Evolutionary conservation across 2,329 filamentous ascomycete genomes (phyloP), one percentile per base, ranked within the genome.

Genomic region (Penicillium thymicola): DNA sequence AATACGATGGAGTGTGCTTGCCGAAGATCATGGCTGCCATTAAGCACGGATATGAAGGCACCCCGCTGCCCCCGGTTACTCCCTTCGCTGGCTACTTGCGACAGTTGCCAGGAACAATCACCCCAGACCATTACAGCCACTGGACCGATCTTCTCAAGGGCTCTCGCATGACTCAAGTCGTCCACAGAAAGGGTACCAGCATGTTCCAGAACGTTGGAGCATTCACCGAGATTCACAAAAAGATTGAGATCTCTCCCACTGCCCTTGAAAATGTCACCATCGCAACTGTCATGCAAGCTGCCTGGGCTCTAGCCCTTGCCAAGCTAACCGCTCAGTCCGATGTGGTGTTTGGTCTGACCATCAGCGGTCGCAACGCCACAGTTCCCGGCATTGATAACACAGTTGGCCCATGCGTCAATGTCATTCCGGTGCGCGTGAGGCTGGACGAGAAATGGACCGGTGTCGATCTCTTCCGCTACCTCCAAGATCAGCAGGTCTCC

Each of bases 1-100:
- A 89, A 62, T 89, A 88, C 66, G 86, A 89, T 61, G 86, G 86
- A 60, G 85, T 89, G 23, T 88, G 83, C 61, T 78, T 89, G 9
- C 82, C 85, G 0, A 74, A 79, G n/a, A 79, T 88, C 21, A 79
- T 88, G 55, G 78, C 78, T 18, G 84, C 87, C 65, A 80, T 89
- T 40, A 82, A 81, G 3, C 77, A 79, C 0, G 75, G 86, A 6
- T 85, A 82, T 48, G 67, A 76, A 41, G 76, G 74, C 6, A 71
- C 68, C 21, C 67, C 74, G 11, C 62, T 76, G 5, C 71, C 75
- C 4, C 68, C 72, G 4, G 72, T 76, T 2, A 65, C 72, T 4
- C 77, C 79, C 0, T 82, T 79, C 65, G 76, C 75, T 21, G 75
- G 73, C 42, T 81, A 81, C 62, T 75, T 82, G 48, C 72, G 72